A percentile compares a stretch with the other conserved stretches of the same genome.
Evolutionary conservation across 139 green algal species (phyloP).

Genomic region (Chlorella sp.): DNA sequence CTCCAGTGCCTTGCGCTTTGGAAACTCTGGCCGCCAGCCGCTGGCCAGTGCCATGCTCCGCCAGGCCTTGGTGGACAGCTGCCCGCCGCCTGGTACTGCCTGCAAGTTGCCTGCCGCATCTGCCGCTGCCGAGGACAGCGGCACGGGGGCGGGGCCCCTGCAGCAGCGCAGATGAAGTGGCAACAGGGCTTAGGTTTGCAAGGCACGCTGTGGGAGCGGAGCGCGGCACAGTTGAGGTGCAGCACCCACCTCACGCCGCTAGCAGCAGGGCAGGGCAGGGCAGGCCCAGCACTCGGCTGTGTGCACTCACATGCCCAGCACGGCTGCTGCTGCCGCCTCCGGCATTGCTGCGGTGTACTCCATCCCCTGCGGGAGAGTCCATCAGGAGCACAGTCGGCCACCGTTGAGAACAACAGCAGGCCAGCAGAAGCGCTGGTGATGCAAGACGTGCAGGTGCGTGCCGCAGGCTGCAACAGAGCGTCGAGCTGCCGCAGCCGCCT

Average conservation of each 20-base stretch:
- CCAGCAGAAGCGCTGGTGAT: too few species aligned
- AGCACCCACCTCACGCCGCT: too few species aligned
- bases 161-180: not conserved
- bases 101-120: conserved; percentile 30
- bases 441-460: too few species aligned
- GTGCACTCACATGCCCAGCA: not conserved
- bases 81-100: not conserved
- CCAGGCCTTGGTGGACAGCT: conserved; percentile 35
- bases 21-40: conserved; percentile 45
- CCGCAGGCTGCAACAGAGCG: too few species aligned
- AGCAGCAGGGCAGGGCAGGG: too few species aligned
- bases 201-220: too few species aligned
- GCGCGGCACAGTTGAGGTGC: too few species aligned
- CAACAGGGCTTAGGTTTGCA: too few species aligned
- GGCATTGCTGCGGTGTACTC: conserved; percentile 40
- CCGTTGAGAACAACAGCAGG: too few species aligned
- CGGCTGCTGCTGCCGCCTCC: not conserved
- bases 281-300: not conserved
- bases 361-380: conserved; percentile 32
- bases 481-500: too few species aligned
- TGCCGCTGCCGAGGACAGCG: not conserved
- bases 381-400: too few species aligned
- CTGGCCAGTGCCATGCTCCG: conserved; percentile 44
- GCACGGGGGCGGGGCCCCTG: conserved; percentile 11
- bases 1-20: conserved; percentile 35